Evolutionary conservation across 768 basidiomycete species (phyloP).

Genomic region (Tricholoma terreum): DNA sequence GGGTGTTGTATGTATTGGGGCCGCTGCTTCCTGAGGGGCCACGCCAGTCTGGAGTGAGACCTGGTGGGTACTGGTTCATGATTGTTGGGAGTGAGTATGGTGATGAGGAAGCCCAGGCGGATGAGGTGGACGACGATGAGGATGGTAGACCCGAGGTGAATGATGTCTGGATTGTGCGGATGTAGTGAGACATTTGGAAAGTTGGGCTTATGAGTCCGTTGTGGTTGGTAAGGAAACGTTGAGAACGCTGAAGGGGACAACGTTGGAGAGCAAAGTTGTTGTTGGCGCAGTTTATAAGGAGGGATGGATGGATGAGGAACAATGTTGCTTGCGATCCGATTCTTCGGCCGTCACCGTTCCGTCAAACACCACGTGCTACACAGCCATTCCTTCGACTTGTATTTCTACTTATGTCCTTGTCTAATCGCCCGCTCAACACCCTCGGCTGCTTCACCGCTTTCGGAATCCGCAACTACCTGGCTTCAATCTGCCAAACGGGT

Average conservation of each 20-base stretch:
- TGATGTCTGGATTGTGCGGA: slow-evolving; percentile 41
- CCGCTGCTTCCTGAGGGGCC: slow-evolving; percentile 5
- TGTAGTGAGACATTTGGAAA: slow-evolving; percentile 30
- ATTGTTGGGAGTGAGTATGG: slow-evolving; percentile 15
- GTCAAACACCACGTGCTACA: no score
- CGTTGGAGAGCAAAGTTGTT: neutral
- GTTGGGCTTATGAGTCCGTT: neutral
- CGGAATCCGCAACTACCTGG: no score
- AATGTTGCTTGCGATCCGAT: no score
- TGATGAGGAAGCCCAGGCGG: neutral
- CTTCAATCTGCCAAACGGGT: no score
- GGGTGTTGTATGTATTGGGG: neutral
- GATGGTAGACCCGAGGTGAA: slow-evolving; percentile 23
- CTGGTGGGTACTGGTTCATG: slow-evolving; percentile 22
- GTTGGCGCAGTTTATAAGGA: no score
- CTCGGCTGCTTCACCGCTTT: no score
- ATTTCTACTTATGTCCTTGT: no score
- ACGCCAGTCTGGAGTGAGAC: slow-evolving; percentile 8
- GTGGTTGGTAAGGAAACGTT: neutral
- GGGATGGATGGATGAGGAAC: no score
- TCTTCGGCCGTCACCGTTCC: no score
- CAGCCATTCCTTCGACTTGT: no score
- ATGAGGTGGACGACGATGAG: slow-evolving; percentile 5
- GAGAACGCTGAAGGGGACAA: neutral
- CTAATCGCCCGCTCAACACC: no score